Conservation (phyloP, 2,329 filamentous ascomycete species). For the Diaporthe sp. region DNA sequence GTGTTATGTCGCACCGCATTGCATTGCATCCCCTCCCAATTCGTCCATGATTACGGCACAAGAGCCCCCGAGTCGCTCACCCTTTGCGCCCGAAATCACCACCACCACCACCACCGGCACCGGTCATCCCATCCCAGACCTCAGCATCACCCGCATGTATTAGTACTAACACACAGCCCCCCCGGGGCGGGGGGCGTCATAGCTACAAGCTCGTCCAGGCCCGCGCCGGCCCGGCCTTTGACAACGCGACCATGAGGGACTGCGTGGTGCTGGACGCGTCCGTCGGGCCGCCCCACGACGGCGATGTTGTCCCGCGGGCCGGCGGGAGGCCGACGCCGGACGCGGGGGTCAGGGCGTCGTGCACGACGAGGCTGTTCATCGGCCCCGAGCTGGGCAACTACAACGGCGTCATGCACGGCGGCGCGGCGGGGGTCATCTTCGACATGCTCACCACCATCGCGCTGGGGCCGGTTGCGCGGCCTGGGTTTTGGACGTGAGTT, state of each 20-base stretch:
- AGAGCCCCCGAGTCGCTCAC: no score
- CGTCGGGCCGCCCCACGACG: conserved; percentile 38
- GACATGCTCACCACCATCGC: conserved; percentile 67
- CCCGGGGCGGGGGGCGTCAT: neutral
- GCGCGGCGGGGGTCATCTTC: conserved; percentile 66
- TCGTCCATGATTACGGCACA: neutral
- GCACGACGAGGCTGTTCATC: conserved; percentile 59
- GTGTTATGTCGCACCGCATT: neutral
- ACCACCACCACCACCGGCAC: neutral
- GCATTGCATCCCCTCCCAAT: no score
- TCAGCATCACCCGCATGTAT: neutral
- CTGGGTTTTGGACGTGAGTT: conserved; percentile 62
- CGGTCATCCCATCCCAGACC: neutral
- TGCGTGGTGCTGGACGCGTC: conserved; percentile 49
- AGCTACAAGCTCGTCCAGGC: conserved; percentile 43
- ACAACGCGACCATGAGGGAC: conserved; percentile 43
- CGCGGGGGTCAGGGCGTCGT: conserved; percentile 46
- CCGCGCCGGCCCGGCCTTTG: conserved; percentile 41
- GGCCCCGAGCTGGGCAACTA: conserved; percentile 60
- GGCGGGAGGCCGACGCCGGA: conserved; percentile 27
- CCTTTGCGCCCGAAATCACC: no score
- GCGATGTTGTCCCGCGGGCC: neutral
- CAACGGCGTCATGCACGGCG: conserved; percentile 64
- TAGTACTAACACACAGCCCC: neutral
- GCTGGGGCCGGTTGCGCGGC: conserved; percentile 60